Evolutionary conservation across 345 rosid species (phyloP).

Genomic region (Pistacia vera): DNA sequence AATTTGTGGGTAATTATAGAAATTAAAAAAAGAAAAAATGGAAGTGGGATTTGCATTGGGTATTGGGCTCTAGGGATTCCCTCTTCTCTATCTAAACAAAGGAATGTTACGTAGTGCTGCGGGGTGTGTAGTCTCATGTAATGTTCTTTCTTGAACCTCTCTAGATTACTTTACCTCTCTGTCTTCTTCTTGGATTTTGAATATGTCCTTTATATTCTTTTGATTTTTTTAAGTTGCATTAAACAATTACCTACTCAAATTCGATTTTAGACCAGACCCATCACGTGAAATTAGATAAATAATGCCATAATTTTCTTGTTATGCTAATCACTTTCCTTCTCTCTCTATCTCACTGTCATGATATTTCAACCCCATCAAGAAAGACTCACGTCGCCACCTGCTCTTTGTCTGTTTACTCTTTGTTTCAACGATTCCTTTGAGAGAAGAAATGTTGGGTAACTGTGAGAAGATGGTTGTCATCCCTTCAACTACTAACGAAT

Average conservation of each 20-base stretch:
- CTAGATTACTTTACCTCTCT: conserved; percentile 50
- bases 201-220: conserved; percentile 28
- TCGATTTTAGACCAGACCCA: conserved; percentile 25
- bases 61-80: conserved; percentile 73
- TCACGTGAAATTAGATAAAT: conserved; percentile 45
- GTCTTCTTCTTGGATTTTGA: conserved; percentile 52
- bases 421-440: conserved; percentile 61
- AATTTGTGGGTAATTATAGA: neutral
- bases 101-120: conserved; percentile 66
- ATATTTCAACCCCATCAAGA: conserved; percentile 35
- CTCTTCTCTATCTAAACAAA: conserved; percentile 56
- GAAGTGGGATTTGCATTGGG: conserved; percentile 59
- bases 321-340: conserved; percentile 2
- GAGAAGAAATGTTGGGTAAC: conserved; percentile 56
- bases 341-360: conserved; percentile 1
- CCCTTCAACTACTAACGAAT: conserved; percentile 63
- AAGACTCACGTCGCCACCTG: conserved; percentile 63
- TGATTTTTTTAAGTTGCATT: neutral
- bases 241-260: conserved; percentile 4
- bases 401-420: conserved; percentile 68
- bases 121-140: conserved; percentile 35
- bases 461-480: conserved; percentile 60
- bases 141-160: conserved; percentile 57
- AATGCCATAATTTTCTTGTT: conserved; percentile 12
- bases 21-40: conserved; percentile 21